Evolutionary conservation across 2,329 filamentous ascomycete genomes (phyloP).

Genomic region (Lomentospora prolificans): DNA sequence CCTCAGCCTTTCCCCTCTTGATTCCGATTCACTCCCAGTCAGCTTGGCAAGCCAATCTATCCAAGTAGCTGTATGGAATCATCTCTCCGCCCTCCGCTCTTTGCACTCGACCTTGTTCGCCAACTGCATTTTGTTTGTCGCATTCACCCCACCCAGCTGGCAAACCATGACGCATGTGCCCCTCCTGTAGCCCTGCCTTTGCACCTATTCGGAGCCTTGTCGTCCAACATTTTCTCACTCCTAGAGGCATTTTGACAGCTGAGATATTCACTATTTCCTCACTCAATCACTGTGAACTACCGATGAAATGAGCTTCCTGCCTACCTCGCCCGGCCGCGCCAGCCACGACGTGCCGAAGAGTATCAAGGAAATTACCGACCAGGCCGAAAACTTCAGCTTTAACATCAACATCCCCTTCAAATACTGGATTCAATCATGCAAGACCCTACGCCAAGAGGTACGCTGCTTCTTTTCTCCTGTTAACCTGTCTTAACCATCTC

Average conservation of each 20-base stretch:
- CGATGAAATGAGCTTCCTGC: not conserved
- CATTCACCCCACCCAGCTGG: not conserved
- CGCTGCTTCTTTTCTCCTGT: slow-evolving; percentile 15
- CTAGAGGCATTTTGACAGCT: not conserved
- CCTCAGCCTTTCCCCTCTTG: not conserved
- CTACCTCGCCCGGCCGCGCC: not conserved
- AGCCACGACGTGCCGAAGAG: slow-evolving; percentile 30
- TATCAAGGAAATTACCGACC: slow-evolving; percentile 65
- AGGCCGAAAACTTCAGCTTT: slow-evolving; percentile 74
- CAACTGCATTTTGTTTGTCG: not conserved
- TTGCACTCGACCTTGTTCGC: not conserved
- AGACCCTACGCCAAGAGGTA: slow-evolving; percentile 73
- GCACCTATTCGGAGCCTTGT: not conserved
- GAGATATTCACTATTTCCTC: not conserved
- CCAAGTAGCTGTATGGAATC: not conserved
- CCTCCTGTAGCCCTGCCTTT: not conserved
- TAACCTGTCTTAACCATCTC: not conserved
- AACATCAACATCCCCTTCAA: slow-evolving; percentile 66
- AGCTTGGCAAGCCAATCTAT: not conserved
- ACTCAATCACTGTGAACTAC: not conserved
- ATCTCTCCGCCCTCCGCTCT: not conserved
- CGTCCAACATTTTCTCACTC: not conserved
- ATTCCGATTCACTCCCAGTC: not conserved
- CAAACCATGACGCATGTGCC: slow-evolving; percentile 5
- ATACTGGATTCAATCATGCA: slow-evolving; percentile 73